Evolutionary conservation across 495 filamentous ascomycete genomes (phyloP).

Genomic region (Xylaria castorea): DNA sequence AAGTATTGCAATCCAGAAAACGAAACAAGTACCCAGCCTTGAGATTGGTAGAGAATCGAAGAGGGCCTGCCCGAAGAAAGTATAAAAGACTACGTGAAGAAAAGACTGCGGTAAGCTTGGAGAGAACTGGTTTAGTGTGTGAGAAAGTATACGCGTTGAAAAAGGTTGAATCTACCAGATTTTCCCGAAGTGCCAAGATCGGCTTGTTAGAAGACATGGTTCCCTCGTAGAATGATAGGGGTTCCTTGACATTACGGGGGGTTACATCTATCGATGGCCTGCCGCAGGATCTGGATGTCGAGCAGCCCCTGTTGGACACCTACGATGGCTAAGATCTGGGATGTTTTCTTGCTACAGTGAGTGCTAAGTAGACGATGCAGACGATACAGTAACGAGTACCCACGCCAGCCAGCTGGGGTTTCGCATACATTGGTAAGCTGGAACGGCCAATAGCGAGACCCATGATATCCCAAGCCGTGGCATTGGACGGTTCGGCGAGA

Average conservation of each 20-base stretch:
- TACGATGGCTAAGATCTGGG: neutral
- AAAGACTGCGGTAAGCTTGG: neutral
- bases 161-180: neutral
- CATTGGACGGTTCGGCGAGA: neutral
- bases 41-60: conserved; percentile 35
- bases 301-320: conserved; percentile 18
- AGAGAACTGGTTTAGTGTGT: conserved; percentile 2
- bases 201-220: neutral
- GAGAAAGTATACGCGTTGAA: conserved; percentile 8
- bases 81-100: conserved; percentile 37
- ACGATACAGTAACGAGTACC: neutral
- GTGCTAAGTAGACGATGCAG: neutral
- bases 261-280: conserved; percentile 23
- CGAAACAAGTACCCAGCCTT: conserved; percentile 31
- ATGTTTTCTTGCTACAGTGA: neutral
- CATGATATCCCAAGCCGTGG: neutral
- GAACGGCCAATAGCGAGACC: neutral
- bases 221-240: conserved; percentile 1
- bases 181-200: conserved; percentile 9
- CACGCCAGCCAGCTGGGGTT: neutral
- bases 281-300: conserved; percentile 13
- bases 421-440: neutral
- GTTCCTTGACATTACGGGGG: conserved; percentile 13
- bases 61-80: conserved; percentile 36
- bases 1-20: conserved; percentile 17